Conservation (phyloP, 768 basidiomycete species). For the Goffeauzyma gilvescens region DNA sequence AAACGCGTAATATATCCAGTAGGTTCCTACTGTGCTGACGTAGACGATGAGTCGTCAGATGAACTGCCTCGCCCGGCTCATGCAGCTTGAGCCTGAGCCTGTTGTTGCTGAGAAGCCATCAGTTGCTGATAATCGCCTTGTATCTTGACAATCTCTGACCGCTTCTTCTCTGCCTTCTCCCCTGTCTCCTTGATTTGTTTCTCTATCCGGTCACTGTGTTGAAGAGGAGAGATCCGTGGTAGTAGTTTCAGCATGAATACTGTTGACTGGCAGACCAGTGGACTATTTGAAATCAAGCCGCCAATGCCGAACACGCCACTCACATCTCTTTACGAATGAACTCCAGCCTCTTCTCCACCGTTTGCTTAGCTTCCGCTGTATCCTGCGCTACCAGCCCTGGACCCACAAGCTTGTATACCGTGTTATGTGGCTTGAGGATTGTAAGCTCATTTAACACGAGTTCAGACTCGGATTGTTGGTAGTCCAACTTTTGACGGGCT, state of each 20-base stretch:
- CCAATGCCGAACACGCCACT: conserved; percentile 20
- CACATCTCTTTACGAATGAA: conserved; percentile 80
- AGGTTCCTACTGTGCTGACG: too few species aligned
- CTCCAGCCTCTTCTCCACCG: conserved; percentile 72
- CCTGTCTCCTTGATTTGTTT: conserved; percentile 59
- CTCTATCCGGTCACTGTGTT: conserved; percentile 41
- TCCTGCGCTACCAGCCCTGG: conserved; percentile 82
- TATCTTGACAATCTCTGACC: conserved; percentile 72
- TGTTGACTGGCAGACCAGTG: conserved; percentile 7
- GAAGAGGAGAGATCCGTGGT: neutral
- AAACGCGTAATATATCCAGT: too few species aligned
- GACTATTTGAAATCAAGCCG: neutral
- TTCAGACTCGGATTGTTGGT: conserved; percentile 79
- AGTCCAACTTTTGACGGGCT: conserved; percentile 66
- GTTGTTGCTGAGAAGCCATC: too few species aligned
- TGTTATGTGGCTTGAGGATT: conserved; percentile 51
- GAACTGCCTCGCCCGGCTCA: too few species aligned
- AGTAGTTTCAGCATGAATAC: neutral
- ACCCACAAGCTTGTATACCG: conserved; percentile 76
- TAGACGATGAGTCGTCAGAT: too few species aligned
- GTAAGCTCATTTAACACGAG: conserved; percentile 79
- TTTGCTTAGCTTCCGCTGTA: conserved; percentile 61
- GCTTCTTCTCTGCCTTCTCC: conserved; percentile 60
- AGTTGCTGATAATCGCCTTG: too few species aligned
- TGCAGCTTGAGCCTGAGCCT: too few species aligned